Percentiles rank a stretch among this genome's conserved stretches.
Evolutionary conservation across 495 filamentous ascomycete species (phyloP).

Genomic region (Aspergillus cristatus): DNA sequence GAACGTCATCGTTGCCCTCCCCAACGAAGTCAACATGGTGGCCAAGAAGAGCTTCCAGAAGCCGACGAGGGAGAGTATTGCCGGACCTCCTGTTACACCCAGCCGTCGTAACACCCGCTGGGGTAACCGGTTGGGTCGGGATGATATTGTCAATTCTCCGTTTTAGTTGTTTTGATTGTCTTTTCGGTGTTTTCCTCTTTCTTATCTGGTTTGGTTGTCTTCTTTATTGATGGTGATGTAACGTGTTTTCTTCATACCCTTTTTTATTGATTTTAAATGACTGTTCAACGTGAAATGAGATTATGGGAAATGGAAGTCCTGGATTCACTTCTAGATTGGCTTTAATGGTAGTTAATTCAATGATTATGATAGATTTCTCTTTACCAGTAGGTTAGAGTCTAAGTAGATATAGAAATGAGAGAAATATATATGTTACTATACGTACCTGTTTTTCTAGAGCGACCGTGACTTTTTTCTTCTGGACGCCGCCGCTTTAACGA

Average conservation of each 20-base stretch:
- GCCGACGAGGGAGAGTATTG: conserved; percentile 89
- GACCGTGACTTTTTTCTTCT: too few species aligned
- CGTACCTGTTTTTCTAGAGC: too few species aligned
- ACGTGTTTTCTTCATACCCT: conserved; percentile 36
- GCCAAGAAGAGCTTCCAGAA: conserved; percentile 72
- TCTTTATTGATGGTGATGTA: conserved; percentile 14
- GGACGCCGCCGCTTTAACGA: too few species aligned
- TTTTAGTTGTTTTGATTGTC: conserved; percentile 48
- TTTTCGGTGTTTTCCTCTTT: not conserved
- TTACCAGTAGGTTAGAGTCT: too few species aligned
- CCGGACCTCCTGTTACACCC: conserved; percentile 52
- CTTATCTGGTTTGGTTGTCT: conserved; percentile 4
- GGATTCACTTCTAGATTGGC: too few species aligned
- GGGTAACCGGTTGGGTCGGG: conserved; percentile 51
- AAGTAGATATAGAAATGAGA: too few species aligned
- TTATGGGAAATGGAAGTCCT: too few species aligned
- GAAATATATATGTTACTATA: too few species aligned
- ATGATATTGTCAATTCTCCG: conserved; percentile 78
- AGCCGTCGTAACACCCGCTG: conserved; percentile 36
- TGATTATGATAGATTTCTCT: too few species aligned
- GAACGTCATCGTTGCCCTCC: conserved; percentile 93
- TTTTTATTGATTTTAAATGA: conserved; percentile 15
- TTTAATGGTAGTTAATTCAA: too few species aligned
- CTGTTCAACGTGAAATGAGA: conserved; percentile 2
- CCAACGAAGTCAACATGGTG: conserved; percentile 98